Evolutionary conservation across 2,329 filamentous ascomycete genomes (phyloP).

Genomic region (Xylariaceae sp.): DNA sequence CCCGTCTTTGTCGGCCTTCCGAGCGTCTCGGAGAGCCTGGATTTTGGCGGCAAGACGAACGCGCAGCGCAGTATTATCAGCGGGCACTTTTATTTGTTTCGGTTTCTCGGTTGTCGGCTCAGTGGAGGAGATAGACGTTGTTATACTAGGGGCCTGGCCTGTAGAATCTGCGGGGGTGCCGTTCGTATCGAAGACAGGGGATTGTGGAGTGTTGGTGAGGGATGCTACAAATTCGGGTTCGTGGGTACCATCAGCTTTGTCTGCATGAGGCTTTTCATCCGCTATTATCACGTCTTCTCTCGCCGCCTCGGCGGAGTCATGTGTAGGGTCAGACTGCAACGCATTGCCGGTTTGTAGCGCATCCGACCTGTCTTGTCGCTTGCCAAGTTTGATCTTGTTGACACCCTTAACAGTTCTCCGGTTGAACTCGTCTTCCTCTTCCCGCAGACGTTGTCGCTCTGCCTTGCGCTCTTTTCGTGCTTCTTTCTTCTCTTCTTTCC

Average conservation of each 20-base stretch:
- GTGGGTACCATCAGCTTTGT: constrained; percentile 41
- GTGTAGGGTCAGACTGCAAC: constrained; percentile 13
- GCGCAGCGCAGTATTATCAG: constrained; percentile 70
- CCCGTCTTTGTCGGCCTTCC: constrained; percentile 85
- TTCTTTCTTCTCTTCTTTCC: constrained; percentile 49
- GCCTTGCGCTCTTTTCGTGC: constrained; percentile 44
- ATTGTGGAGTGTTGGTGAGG: constrained; percentile 51
- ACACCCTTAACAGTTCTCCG: constrained; percentile 37
- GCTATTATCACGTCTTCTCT: constrained; percentile 26
- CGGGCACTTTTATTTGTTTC: constrained; percentile 63
- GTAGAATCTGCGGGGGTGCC: constrained; percentile 40
- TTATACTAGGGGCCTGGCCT: constrained; percentile 50
- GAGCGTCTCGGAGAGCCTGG: constrained; percentile 74
- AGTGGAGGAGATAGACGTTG: constrained; percentile 67
- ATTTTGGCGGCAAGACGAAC: constrained; percentile 78
- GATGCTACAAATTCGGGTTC: constrained; percentile 30
- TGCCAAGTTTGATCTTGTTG: constrained; percentile 35
- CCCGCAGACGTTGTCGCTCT: constrained; percentile 37
- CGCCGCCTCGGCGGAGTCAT: constrained; percentile 27
- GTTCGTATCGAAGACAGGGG: constrained; percentile 58
- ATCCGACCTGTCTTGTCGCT: constrained; percentile 30
- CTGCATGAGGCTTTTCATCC: constrained; percentile 13
- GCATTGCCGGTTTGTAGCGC: constrained; percentile 15
- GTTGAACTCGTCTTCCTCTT: constrained; percentile 39
- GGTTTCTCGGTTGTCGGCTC: constrained; percentile 57